Percentiles rank a stretch among this genome's conserved stretches.
phyloP scores from a whole-genome alignment of 441 rosid species.

The Mallotus japonicus region DNA sequence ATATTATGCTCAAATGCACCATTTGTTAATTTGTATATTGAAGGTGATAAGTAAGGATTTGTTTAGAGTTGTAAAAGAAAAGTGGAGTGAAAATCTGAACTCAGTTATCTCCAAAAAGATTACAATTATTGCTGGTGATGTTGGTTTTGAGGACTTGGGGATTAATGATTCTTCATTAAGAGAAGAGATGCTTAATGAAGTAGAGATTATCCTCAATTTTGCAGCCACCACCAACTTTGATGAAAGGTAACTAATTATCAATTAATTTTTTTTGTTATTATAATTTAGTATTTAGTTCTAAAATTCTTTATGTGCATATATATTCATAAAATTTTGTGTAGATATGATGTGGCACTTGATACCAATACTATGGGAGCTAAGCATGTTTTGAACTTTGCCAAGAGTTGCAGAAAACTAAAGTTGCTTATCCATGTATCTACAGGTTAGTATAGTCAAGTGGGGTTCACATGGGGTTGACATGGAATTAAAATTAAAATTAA shows the following conservation, averaged over 20 bases:
- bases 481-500: too few relatives aligned
- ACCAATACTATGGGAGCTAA: slow-evolving; percentile 42
- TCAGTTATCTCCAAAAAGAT: slow-evolving; percentile 50
- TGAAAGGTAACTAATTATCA: slow-evolving; percentile 48
- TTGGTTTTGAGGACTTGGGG: slow-evolving; percentile 55
- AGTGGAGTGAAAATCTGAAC: slow-evolving; percentile 43
- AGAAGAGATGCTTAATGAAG: slow-evolving; percentile 46
- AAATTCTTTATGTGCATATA: too few relatives aligned
- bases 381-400: slow-evolving; percentile 41
- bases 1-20: too few relatives aligned
- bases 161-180: slow-evolving; percentile 40
- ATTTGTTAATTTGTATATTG: too few relatives aligned
- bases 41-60: slow-evolving; percentile 70
- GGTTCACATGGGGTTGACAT: too few relatives aligned
- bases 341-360: slow-evolving; percentile 36
- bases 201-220: slow-evolving; percentile 58
- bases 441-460: slow-evolving; percentile 27
- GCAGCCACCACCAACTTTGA: slow-evolving; percentile 87
- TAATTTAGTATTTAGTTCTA: background rate
- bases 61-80: slow-evolving; percentile 56
- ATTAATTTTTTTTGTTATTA: too few relatives aligned
- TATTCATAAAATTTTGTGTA: background rate
- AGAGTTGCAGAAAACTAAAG: slow-evolving; percentile 33
- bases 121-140: slow-evolving; percentile 62
- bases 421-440: slow-evolving; percentile 51